phyloP scores from a whole-genome alignment of 1,139 yeast genomes.

The Diutina neorugosa region DNA sequence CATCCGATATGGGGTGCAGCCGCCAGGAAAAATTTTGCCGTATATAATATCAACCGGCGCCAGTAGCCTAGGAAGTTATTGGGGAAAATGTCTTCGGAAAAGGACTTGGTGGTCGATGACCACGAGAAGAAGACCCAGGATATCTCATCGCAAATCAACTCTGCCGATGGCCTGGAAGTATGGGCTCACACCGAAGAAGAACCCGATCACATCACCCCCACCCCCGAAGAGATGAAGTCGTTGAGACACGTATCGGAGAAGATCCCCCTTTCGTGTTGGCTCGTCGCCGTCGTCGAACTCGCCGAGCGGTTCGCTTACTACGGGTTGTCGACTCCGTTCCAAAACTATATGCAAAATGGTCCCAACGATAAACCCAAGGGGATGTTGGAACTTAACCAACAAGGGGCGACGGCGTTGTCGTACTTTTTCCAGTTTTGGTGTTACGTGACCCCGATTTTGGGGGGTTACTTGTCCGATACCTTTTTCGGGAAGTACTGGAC shows the following conservation, averaged over 20 bases:
- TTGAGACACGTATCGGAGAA: slow-evolving; percentile 30
- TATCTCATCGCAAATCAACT: background rate
- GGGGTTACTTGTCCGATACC: slow-evolving; percentile 69
- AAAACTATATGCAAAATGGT: slow-evolving; percentile 59
- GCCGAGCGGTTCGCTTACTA: slow-evolving; percentile 81
- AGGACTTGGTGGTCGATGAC: background rate
- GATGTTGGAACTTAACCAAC: slow-evolving; percentile 28
- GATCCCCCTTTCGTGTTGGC: slow-evolving; percentile 41
- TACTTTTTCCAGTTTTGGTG: slow-evolving; percentile 77
- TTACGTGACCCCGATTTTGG: slow-evolving; percentile 67
- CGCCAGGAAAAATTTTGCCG: background rate
- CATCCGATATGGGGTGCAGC: background rate
- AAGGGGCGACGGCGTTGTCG: slow-evolving; percentile 55
- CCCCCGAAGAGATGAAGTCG: slow-evolving; percentile 25
- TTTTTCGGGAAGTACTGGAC: slow-evolving; percentile 64
- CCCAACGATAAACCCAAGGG: slow-evolving; percentile 42
- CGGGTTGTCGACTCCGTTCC: slow-evolving; percentile 60
- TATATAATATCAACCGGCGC: background rate
- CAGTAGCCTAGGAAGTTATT: background rate
- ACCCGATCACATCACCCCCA: slow-evolving; percentile 18
- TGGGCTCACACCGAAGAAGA: background rate
- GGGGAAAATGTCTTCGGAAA: background rate
- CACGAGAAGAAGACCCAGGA: background rate
- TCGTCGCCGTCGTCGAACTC: slow-evolving; percentile 68
- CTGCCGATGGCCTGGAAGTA: background rate